Percentiles rank a stretch among this genome's conserved stretches.
These are phyloP conservation scores for Xerocomus tenax DNA, from an alignment of 1,284 basidiomycete species.

Conservation along the genomic window DNA sequence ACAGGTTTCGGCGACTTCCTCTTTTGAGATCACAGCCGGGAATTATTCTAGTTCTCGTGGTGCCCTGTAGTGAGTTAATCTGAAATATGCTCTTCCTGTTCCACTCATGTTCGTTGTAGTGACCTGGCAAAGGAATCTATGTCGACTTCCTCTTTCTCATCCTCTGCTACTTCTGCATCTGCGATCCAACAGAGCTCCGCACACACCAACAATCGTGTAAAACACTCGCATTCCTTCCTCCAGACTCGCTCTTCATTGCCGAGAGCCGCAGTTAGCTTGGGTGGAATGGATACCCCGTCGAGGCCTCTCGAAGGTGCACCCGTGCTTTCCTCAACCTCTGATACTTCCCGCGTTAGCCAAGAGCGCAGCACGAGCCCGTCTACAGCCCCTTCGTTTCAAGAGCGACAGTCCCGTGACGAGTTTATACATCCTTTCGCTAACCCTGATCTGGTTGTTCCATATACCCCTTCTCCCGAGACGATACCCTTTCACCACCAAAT, in stretches of 20 bases:
- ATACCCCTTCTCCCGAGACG: conserved; percentile 31
- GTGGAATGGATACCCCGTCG: conserved; percentile 5
- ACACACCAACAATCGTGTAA: conserved; percentile 27
- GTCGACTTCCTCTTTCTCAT: conserved; percentile 46
- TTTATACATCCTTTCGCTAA: conserved; percentile 67
- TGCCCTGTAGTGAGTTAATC: conserved; percentile 49
- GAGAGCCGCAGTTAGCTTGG: conserved; percentile 10
- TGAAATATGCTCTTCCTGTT: not conserved
- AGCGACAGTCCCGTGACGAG: conserved; percentile 23
- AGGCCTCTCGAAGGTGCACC: conserved; percentile 2
- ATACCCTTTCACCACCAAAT: conserved; percentile 22
- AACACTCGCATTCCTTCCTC: conserved; percentile 6
- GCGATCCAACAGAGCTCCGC: conserved; percentile 32
- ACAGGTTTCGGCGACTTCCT: conserved; percentile 43
- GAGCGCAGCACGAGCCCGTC: conserved; percentile 14
- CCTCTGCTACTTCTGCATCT: conserved; percentile 30
- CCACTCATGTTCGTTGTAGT: conserved; percentile 18
- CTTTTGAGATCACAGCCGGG: conserved; percentile 51
- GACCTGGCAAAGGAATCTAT: conserved; percentile 52
- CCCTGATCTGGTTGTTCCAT: conserved; percentile 46
- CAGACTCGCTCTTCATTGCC: conserved; percentile 9
- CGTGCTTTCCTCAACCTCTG: conserved; percentile 12
- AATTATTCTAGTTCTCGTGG: conserved; percentile 42
- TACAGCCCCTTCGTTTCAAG: conserved; percentile 24
- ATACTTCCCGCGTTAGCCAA: conserved; percentile 5